phyloP scores from a whole-genome alignment of 768 basidiomycete species.

The Mycena polygramma region DNA sequence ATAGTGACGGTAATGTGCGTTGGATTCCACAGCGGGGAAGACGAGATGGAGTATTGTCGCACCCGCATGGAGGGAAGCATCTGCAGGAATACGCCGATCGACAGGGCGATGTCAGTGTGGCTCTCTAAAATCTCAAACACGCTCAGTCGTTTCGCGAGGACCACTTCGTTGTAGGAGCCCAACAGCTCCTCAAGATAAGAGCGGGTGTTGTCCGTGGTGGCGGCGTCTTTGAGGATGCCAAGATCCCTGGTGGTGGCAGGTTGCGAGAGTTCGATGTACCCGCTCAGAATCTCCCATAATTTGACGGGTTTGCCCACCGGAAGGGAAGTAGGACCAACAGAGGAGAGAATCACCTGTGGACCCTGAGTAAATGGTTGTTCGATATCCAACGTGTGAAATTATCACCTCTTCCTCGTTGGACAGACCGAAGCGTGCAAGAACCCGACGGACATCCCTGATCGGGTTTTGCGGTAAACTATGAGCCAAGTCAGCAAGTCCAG shows the following conservation, averaged over 20 bases:
- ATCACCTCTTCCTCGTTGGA: conserved; percentile 55
- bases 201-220: conserved; percentile 43
- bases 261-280: conserved; percentile 63
- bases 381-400: background rate
- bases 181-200: conserved; percentile 47
- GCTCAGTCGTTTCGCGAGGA: conserved; percentile 53
- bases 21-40: conserved; percentile 60
- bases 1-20: conserved; percentile 58
- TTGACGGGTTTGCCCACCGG: conserved; percentile 54
- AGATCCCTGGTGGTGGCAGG: conserved; percentile 60
- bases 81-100: conserved; percentile 53
- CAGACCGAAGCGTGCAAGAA: conserved; percentile 52
- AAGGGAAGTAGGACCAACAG: conserved; percentile 54
- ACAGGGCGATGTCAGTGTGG: conserved; percentile 51
- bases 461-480: conserved; percentile 59
- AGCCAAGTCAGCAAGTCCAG: background rate
- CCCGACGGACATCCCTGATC: conserved; percentile 52
- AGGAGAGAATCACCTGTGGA: conserved; percentile 51
- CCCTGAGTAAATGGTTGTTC: background rate
- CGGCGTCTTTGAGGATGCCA: conserved; percentile 45
- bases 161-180: conserved; percentile 48
- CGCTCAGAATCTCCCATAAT: conserved; percentile 53
- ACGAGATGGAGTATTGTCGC: conserved; percentile 66
- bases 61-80: conserved; percentile 62
- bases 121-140: conserved; percentile 58